Evolutionary conservation across 495 filamentous ascomycete genomes (phyloP), one percentile per base, ranked within the genome.

Genomic region (Umbilicaria muhlenbergii): DNA sequence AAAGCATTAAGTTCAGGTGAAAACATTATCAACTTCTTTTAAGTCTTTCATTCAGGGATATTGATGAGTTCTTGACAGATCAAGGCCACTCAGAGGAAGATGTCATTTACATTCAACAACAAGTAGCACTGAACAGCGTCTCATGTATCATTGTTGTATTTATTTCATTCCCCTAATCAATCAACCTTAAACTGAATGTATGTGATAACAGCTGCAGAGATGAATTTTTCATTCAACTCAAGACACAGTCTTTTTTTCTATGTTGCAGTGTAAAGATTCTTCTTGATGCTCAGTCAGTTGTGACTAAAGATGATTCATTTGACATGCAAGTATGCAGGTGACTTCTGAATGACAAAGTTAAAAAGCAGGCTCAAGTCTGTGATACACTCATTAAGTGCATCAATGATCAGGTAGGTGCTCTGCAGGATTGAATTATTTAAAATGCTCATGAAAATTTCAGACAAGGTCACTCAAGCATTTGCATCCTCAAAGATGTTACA

Each of bases 371-470:
- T 14, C 38, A 54, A 44, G 28, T 51, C 59, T 7, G 32, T 40
- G 6, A 44, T 48, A 41, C 66, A 73, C 51, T 74, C 70, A 49
- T 73, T 66, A 3, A 74, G 60, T 3, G 67, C 68, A 48, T 75
- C 68, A 36, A 73, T 55, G 1, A 73, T 44, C 41, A 67, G 42
- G 41, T 60, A 65, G 5, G 51, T 55, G 1, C 17, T 50, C 1
- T 40, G 41, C 34, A 64, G 38, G n/a, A 14, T 4, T n/a, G 43
- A 35, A 41, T 67, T 59, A 34, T 49, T 18, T 15, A 69, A 28
- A 14, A 69, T 66, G 36, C 54, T 49, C 2, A 12, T 40, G 31
- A 69, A 57, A 34, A 60, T 57, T n/a, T 41, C 39, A 0, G 16
- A 53, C 10, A 69, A 39, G 5, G 55, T 46, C 36, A 55, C 31